phyloP scores from a whole-genome alignment of 257 asterid species.

The Solanum chaucha region DNA sequence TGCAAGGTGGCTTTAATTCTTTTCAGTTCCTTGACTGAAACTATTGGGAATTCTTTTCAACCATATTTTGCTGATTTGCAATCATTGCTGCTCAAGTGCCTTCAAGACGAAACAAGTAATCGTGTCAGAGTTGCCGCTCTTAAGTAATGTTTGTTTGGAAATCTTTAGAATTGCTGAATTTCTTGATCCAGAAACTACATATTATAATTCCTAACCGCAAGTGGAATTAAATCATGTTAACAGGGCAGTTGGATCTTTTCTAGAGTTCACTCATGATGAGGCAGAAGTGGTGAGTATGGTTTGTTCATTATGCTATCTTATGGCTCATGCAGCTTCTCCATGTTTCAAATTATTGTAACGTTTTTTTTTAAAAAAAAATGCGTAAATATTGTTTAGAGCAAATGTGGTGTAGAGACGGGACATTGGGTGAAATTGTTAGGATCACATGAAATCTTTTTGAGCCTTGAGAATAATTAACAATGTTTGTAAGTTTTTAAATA shows the following conservation, averaged over 20 bases:
- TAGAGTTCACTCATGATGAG: constrained; percentile 92
- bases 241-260: constrained; percentile 99
- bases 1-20: constrained; percentile 92
- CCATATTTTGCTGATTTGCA: constrained; percentile 82
- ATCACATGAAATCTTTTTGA: not conserved
- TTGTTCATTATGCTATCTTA: not conserved
- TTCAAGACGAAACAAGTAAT: constrained; percentile 91
- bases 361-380: not conserved
- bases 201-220: constrained; percentile 6
- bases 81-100: constrained; percentile 82
- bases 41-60: constrained; percentile 83
- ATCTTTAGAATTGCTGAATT: not conserved
- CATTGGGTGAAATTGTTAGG: not conserved
- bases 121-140: constrained; percentile 96
- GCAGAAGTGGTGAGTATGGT: constrained; percentile 68
- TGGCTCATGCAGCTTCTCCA: not conserved
- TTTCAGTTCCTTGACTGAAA: constrained; percentile 98
- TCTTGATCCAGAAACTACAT: not conserved
- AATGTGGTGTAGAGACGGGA: not conserved
- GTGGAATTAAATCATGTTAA: constrained; percentile 18
- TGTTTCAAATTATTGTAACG: not conserved
- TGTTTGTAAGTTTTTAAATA: not conserved
- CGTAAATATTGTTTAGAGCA: not conserved
- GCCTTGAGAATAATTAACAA: not conserved
- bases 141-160: constrained; percentile 47